A percentile compares a stretch with the other conserved stretches of the same genome.
Conservation (phyloP, 805 yeast genomes). For the Ogataea pini region DNA sequence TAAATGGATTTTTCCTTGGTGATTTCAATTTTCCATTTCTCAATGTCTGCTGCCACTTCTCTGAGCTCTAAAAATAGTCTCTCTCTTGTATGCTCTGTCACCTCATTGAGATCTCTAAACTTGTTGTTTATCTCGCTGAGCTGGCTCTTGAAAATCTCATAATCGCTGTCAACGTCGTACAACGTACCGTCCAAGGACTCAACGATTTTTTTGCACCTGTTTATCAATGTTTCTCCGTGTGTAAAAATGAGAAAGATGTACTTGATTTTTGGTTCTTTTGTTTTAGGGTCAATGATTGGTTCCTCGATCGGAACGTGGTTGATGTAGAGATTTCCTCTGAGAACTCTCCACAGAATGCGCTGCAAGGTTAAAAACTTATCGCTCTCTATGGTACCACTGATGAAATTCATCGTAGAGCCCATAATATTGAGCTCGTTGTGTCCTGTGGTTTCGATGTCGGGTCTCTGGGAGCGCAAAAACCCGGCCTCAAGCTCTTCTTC, state of each 20-base stretch:
- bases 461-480: conserved; percentile 5
- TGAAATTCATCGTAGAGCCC: conserved; percentile 46
- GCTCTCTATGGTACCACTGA: conserved; percentile 80
- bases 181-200: conserved; percentile 87
- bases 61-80: conserved; percentile 77
- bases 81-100: conserved; percentile 61
- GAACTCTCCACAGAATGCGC: conserved; percentile 85
- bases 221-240: conserved; percentile 75
- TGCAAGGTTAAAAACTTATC: conserved; percentile 70
- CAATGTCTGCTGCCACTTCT: conserved; percentile 72
- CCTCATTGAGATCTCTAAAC: conserved; percentile 46
- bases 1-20: conserved; percentile 84
- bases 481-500: conserved; percentile 27
- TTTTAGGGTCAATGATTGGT: conserved; percentile 58
- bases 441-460: conserved; percentile 23
- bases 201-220: conserved; percentile 73
- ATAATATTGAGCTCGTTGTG: conserved; percentile 37
- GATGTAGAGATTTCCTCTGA: conserved; percentile 88
- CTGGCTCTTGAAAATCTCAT: conserved; percentile 44
- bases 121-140: conserved; percentile 50
- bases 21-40: conserved; percentile 67
- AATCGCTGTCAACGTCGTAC: conserved; percentile 53
- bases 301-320: conserved; percentile 74
- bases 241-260: conserved; percentile 87
- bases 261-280: conserved; percentile 59